Evolutionary conservation across 352 stramenopile genomes (phyloP).

Genomic region (Phytophthora pisi): DNA sequence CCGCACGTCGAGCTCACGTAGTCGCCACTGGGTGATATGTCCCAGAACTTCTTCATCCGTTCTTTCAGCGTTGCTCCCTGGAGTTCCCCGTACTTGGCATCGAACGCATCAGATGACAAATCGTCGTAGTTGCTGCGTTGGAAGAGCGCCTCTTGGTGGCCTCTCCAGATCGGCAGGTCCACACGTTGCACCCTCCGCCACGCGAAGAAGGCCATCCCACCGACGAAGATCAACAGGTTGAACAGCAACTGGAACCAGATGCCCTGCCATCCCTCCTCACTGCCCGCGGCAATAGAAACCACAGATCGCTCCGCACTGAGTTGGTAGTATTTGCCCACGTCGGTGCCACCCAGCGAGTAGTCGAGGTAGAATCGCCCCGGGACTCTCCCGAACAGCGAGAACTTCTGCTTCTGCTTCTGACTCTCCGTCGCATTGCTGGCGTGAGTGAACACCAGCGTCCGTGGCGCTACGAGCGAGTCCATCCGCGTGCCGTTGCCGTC

Average conservation of each 20-base stretch:
- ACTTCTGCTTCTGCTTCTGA: constrained; percentile 37
- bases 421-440: constrained; percentile 20
- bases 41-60: constrained; percentile 55
- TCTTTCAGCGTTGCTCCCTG: constrained; percentile 41
- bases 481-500: constrained; percentile 48
- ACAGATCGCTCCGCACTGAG: constrained; percentile 61
- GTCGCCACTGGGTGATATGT: constrained; percentile 47
- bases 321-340: constrained; percentile 44
- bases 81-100: constrained; percentile 57
- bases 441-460: constrained; percentile 46
- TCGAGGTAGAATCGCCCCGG: constrained; percentile 64
- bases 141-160: constrained; percentile 65
- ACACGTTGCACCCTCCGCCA: constrained; percentile 62
- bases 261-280: constrained; percentile 60
- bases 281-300: constrained; percentile 51
- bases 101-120: constrained; percentile 44
- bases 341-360: constrained; percentile 49
- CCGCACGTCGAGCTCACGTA: constrained; percentile 72
- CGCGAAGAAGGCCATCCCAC: constrained; percentile 62
- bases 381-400: constrained; percentile 47
- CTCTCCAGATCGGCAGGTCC: constrained; percentile 68
- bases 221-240: constrained; percentile 64
- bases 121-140: constrained; percentile 78
- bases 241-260: constrained; percentile 71
- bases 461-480: constrained; percentile 41